Base-by-base conservation (phyloP, 2,329 filamentous ascomycete species). In the Hymenoscyphus occultus region DNA sequence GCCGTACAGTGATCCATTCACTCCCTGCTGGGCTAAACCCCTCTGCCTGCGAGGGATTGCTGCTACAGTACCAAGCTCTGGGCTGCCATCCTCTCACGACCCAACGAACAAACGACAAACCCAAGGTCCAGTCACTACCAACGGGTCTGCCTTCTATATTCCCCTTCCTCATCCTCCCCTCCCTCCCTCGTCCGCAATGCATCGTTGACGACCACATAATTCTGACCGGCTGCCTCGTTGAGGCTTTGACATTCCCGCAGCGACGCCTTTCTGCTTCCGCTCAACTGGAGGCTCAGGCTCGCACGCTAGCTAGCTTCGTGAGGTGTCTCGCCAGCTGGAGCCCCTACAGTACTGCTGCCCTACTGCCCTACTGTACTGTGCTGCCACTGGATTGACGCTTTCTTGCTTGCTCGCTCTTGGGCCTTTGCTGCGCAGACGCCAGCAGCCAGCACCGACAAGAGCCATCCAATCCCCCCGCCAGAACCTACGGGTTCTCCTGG, bases 221-320 rank as follows among this genome's bases (percentile, higher is more conserved):
- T 64, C 66, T 62, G 61, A 68, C 51, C 67, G 72, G 72, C 73
- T 70, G 71, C 74, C 72, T 72, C 70, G 70, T 32, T 64, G 65
- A 71, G 70, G 68, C 66, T 62, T 67, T 58, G 60, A 56, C 48
- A 67, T 65, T 64, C 65, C 59, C 59, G 31, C 56, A 19, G 70
- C 72, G 68, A 72, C 72, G 70, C 73, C 68, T 71, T 64, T 68
- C 65, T 56, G 60, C 61, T 35, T 67, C 65, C 57, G 60, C 61
- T 35, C 66, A 45, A 68, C 65, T 68, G 68, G 69, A 60, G 19
- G 48, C 19, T 54, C 22, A 19, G 48, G 28, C 28, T 28, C 28
- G 28, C 28, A 28, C 28, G 28, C 28, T 28, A 28, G 28, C 28
- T 19, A 22, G 48, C n/a, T 51, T 51, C 51, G 63, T 63, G 60